A percentile compares a stretch with the other conserved stretches of the same genome.
These are phyloP conservation scores for Citrus glauca DNA, from an alignment of 345 rosid species.

Conservation along the genomic window DNA sequence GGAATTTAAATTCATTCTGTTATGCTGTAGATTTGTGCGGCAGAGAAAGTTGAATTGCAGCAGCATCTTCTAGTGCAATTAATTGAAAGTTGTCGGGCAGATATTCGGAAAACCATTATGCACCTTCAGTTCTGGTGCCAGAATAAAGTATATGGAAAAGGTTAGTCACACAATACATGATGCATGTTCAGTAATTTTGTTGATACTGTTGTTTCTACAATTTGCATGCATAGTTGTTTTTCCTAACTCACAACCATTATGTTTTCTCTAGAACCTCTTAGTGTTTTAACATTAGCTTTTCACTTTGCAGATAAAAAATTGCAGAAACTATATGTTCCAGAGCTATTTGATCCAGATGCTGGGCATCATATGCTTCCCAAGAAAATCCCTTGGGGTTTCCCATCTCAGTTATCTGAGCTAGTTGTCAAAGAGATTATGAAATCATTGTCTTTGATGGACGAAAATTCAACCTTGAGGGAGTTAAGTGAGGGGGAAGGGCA, in stretches of 20 bases:
- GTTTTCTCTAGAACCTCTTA: background rate
- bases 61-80: constrained; percentile 54
- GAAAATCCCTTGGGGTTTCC: constrained; percentile 63
- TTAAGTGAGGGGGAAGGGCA: constrained; percentile 38
- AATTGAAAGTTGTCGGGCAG: constrained; percentile 49
- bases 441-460: constrained; percentile 45
- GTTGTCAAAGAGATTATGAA: constrained; percentile 63
- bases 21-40: constrained; percentile 62
- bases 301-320: constrained; percentile 37
- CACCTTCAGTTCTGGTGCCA: constrained; percentile 93
- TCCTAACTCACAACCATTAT: background rate
- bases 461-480: constrained; percentile 30
- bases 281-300: constrained; percentile 5
- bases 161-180: constrained; percentile 28
- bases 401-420: constrained; percentile 69
- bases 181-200: background rate
- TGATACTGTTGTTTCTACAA: background rate
- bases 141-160: constrained; percentile 51
- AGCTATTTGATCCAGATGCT: constrained; percentile 55
- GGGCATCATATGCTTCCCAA: constrained; percentile 58
- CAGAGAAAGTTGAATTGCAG: constrained; percentile 53
- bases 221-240: background rate
- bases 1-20: constrained; percentile 13
- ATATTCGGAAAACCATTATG: constrained; percentile 76
- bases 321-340: constrained; percentile 17